Percentiles rank a stretch among this genome's conserved stretches.
Evolutionary conservation across 352 stramenopile genomes (phyloP).

Genomic region (Pythium myriotylum): DNA sequence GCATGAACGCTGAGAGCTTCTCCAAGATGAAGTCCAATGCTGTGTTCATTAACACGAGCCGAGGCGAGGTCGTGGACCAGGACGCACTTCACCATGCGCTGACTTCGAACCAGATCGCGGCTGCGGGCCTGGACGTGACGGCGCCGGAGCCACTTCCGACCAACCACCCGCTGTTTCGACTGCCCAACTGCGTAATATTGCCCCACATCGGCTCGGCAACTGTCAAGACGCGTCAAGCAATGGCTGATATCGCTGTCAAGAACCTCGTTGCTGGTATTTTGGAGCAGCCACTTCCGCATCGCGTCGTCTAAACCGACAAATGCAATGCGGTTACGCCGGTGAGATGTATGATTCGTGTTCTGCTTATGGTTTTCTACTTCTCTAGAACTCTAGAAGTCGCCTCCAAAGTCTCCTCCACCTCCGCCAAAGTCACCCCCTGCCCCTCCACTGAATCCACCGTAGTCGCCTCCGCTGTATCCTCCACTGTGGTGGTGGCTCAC

Average conservation of each 20-base stretch:
- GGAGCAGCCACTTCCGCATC: constrained; percentile 43
- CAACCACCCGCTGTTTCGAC: constrained; percentile 68
- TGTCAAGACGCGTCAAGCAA: constrained; percentile 59
- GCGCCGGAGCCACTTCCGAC: constrained; percentile 88
- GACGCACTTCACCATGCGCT: constrained; percentile 64
- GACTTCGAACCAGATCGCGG: constrained; percentile 43
- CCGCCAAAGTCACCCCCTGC: neutral
- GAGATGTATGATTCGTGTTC: too few relatives aligned
- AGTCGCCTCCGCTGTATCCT: neutral
- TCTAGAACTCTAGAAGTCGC: neutral
- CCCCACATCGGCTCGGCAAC: constrained; percentile 54
- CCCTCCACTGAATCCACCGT: constrained; percentile 6
- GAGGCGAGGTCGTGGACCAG: constrained; percentile 91
- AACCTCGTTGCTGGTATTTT: constrained; percentile 64
- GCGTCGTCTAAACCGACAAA: constrained; percentile 26
- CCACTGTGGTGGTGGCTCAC: constrained; percentile 9
- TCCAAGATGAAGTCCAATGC: constrained; percentile 80
- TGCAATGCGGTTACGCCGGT: too few relatives aligned
- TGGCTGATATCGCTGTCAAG: constrained; percentile 71
- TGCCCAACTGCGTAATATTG: constrained; percentile 68
- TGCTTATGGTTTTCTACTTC: too few relatives aligned
- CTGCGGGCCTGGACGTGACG: constrained; percentile 85
- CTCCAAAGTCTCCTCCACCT: constrained; percentile 6
- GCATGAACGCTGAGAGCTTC: constrained; percentile 79
- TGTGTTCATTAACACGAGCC: constrained; percentile 92